Base-by-base conservation (phyloP, 1,284 basidiomycete genomes). In the Apiotrichum sp. region DNA sequence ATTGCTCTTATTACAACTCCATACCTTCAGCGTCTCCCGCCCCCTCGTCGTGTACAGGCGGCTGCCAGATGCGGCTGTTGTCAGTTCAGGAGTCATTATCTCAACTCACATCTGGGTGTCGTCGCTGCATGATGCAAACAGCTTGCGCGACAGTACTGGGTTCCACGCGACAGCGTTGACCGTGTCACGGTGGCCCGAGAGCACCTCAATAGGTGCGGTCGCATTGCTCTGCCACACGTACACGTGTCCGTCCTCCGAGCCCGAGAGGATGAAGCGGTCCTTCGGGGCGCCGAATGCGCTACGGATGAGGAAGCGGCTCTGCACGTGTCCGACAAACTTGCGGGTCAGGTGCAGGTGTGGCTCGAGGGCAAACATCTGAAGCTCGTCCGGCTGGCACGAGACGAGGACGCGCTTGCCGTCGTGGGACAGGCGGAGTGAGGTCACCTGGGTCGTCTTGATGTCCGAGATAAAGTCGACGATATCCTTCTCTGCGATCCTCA, bases 121-220 rank as follows among this genome's bases (percentile, higher is more conserved):
- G 72, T 95, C 91, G 49, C 89, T 90, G 74, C 90, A 93, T 41
- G 87, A 89, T 33, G 95, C 95, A 76, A 98, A 95, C 82, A 98
- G 89, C 57, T 83, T 82, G 64, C 86, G 82, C 61, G 89, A 85
- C 58, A 80, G 81, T 31, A 72, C 68, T 0, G 91, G 92, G 75
- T 97, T 95, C 96, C 96, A 98, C 13, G 92, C 88, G 9, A 98
- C 93, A 16, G 87, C 86, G 73, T 98, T 99, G 58, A 99, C 93
- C 57, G 87, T 88, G 40, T 92, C 92, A 50, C 77, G 74, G 67
- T 98, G 96, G 0, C 93, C 95, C 1, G 81, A 73, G 1, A 98
- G 81, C 31, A 86, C 82, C 73, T 97, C 90, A 32, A 98, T 80
- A 44, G 93, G 80, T 0, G 82, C 79, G 0, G 88, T 88, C 3